Base-by-base conservation (phyloP, 257 asterid species). In the Solanum chiquidenum region DNA sequence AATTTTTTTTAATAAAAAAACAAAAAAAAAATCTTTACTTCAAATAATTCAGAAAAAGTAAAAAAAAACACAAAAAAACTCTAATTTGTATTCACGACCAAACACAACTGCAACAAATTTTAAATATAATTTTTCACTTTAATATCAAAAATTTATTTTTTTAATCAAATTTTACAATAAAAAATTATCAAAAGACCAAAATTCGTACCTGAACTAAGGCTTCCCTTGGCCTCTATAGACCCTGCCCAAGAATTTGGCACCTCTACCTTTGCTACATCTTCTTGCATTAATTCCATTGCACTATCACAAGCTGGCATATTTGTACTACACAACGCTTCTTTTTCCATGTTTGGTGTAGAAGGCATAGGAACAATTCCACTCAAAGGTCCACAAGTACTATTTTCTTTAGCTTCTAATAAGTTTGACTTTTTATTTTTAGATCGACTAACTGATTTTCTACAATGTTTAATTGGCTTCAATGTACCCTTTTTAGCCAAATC, bases 261-360 rank as follows among this genome's bases (percentile, higher is more conserved):
- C 5, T 27, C 86, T 33, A 66, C 20, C 31, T 72, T 86, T 55
- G 46, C 90, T 60, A 76, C 37, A 73, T 80, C 73, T 83, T 90
- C 86, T 62, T 87, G 88, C 12, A n/a, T 31, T 9, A 33, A 77
- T 42, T 25, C 66, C 38, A 27, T 42, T 13, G 60, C 35, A 77
- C 33, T 60, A 23, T 33, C 25, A 72, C 27, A 16, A 73, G 80
- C 7, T 20, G 46, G 80, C 80, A 52, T 80, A 80, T 82, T 68
- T 25, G 85, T 68, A 44, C 87, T 68, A 21, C 92, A 88, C 25
- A 90, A 5, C 9, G 87, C 83, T 87, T 93, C 94, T 55, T 90
- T 91, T 46, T 92, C 94, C 4, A 86, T 83, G 12, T 34, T 85
- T 12, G 96, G 95, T 0, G 93, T 93, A 4, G 92, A 85, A 1